A percentile compares a stretch with the other conserved stretches of the same genome.
Conservation (phyloP, 148 eudicot genomes). For the Nyssa sinensis region DNA sequence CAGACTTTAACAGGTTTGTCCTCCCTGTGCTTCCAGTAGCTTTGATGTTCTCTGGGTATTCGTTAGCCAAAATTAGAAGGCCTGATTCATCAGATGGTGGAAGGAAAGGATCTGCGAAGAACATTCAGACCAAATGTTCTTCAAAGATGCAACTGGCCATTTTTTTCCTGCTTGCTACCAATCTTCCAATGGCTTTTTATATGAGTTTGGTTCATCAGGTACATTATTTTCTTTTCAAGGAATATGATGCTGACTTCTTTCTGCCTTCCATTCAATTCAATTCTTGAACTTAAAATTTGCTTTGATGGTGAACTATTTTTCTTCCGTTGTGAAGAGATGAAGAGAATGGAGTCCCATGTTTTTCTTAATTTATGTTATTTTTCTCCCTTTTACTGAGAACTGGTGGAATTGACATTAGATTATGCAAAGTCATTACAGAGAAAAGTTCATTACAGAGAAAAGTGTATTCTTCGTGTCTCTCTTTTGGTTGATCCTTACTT, state of each 20-base stretch:
- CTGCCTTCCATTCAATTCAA: not conserved
- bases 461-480: not conserved
- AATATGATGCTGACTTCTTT: slow-evolving; percentile 1
- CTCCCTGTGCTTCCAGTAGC: slow-evolving; percentile 94
- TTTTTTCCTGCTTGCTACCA: slow-evolving; percentile 70
- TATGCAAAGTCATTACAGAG: not conserved
- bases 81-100: slow-evolving; percentile 32
- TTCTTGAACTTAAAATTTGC: not conserved
- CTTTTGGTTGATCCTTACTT: slow-evolving; percentile 12
- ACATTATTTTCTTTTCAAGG: slow-evolving; percentile 18
- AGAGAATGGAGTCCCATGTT: not conserved
- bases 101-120: slow-evolving; percentile 30
- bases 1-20: slow-evolving; percentile 67
- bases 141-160: slow-evolving; percentile 43
- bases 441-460: not conserved
- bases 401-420: not conserved
- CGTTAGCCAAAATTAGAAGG: slow-evolving; percentile 53
- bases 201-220: slow-evolving; percentile 99
- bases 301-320: not conserved
- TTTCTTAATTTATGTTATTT: not conserved
- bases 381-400: not conserved
- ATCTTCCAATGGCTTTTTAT: slow-evolving; percentile 89
- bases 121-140: slow-evolving; percentile 32
- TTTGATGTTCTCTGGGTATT: slow-evolving; percentile 76
- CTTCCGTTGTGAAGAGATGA: not conserved